A percentile compares a stretch with the other conserved stretches of the same genome.
phyloP scores from a whole-genome alignment of 202 grass and related monocot species.

The Musa balbisiana region DNA sequence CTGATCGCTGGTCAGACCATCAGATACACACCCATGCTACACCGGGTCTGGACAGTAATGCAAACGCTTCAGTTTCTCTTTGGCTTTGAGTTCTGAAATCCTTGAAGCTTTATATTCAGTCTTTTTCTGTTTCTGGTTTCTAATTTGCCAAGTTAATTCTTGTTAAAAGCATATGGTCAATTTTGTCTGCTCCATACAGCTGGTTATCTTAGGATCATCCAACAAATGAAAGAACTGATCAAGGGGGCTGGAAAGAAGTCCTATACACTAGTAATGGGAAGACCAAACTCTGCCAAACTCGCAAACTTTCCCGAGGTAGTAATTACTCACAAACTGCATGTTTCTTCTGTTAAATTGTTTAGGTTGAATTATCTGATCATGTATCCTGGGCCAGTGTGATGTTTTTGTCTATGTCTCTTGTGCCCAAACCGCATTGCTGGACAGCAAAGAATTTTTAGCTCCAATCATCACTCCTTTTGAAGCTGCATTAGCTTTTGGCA shows the following conservation, averaged over 20 bases:
- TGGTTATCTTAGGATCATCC: slow-evolving; percentile 87
- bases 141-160: background rate
- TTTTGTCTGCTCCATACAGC: slow-evolving; percentile 37
- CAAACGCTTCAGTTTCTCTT: no score
- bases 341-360: slow-evolving; percentile 10
- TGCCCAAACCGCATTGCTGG: slow-evolving; percentile 89
- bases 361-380: slow-evolving; percentile 13
- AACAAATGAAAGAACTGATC: slow-evolving; percentile 94
- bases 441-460: slow-evolving; percentile 92
- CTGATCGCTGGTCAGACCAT: no score
- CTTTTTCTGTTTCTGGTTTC: background rate
- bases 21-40: no score
- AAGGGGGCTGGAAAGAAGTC: slow-evolving; percentile 82
- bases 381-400: slow-evolving; percentile 51
- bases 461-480: slow-evolving; percentile 96
- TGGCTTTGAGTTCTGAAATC: no score
- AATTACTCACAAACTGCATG: slow-evolving; percentile 16
- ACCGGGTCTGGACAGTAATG: no score
- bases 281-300: slow-evolving; percentile 82
- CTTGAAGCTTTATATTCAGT: no score
- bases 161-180: slow-evolving; percentile 11
- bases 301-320: slow-evolving; percentile 92
- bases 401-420: slow-evolving; percentile 96
- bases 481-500: slow-evolving; percentile 85
- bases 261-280: slow-evolving; percentile 89